Evolutionary conservation across 2,329 filamentous ascomycete genomes (phyloP).

Genomic region (Hymenoscyphus fraxineus): DNA sequence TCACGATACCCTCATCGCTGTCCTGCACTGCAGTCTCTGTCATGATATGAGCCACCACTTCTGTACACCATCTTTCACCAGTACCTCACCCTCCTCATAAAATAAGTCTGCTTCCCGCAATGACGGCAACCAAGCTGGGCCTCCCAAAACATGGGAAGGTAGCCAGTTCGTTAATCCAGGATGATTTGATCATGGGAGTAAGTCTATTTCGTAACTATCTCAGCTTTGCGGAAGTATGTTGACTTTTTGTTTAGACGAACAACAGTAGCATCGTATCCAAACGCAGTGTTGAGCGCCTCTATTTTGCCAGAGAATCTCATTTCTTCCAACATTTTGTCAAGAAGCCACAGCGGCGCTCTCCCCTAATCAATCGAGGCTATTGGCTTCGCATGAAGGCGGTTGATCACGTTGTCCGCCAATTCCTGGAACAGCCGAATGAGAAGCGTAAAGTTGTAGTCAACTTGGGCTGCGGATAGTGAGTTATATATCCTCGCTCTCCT

Average conservation of each 20-base stretch:
- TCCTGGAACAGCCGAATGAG: slow-evolving; percentile 55
- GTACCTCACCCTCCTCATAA: too few relatives aligned
- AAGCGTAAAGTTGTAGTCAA: slow-evolving; percentile 74
- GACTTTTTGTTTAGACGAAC: slow-evolving; percentile 61
- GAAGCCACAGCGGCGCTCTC: slow-evolving; percentile 77
- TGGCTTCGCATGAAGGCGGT: slow-evolving; percentile 82
- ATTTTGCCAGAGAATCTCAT: slow-evolving; percentile 72
- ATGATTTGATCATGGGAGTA: slow-evolving; percentile 42
- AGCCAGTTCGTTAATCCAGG: slow-evolving; percentile 32
- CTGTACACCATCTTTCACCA: not conserved
- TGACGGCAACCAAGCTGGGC: not conserved
- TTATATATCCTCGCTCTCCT: slow-evolving; percentile 27
- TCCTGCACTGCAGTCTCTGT: not conserved
- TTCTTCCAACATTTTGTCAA: slow-evolving; percentile 86
- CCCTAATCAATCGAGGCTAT: slow-evolving; percentile 86
- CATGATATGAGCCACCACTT: not conserved
- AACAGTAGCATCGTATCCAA: slow-evolving; percentile 91
- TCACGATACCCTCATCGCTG: not conserved
- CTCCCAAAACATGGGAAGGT: not conserved
- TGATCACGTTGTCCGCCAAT: slow-evolving; percentile 69
- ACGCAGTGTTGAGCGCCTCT: slow-evolving; percentile 84
- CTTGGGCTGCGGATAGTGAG: slow-evolving; percentile 85
- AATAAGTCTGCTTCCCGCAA: not conserved
- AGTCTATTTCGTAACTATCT: slow-evolving; percentile 9
- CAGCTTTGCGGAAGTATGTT: not conserved